These are phyloP conservation scores for Cystobasidium pallidum DNA, from an alignment of 1,284 basidiomycete species.

Conservation along the genomic window DNA sequence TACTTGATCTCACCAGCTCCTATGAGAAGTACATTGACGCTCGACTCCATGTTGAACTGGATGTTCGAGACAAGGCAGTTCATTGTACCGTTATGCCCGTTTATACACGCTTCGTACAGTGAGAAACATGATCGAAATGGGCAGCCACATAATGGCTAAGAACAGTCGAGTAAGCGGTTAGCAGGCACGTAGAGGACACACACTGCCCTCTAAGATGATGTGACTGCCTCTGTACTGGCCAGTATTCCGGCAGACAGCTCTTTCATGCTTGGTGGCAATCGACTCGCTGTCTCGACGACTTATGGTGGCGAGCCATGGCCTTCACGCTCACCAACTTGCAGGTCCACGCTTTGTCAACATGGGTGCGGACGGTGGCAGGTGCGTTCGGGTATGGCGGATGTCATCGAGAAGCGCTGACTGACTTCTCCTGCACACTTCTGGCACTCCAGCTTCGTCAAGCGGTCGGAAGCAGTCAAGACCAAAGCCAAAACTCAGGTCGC, in stretches of 20 bases:
- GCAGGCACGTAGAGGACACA: too few species aligned
- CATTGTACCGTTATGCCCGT: too few species aligned
- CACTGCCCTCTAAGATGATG: too few species aligned
- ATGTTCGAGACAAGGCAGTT: too few species aligned
- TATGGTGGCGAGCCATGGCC: background rate
- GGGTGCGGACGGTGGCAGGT: slow-evolving; percentile 30
- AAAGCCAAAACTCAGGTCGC: slow-evolving; percentile 80
- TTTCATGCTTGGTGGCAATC: background rate
- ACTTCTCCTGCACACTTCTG: slow-evolving; percentile 56
- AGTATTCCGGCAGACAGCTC: too few species aligned
- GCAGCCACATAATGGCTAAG: background rate
- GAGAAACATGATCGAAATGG: background rate
- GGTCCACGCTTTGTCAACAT: background rate
- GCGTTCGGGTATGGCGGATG: background rate
- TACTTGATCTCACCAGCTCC: slow-evolving; percentile 39
- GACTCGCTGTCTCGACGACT: background rate
- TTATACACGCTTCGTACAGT: too few species aligned
- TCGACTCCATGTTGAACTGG: background rate
- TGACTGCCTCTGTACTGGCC: too few species aligned
- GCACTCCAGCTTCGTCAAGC: slow-evolving; percentile 70
- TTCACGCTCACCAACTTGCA: background rate
- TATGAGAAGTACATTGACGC: slow-evolving; percentile 12
- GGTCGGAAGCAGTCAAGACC: slow-evolving; percentile 73
- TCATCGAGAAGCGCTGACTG: background rate
- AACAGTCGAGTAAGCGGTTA: too few species aligned